Percentiles rank a stretch among this genome's conserved stretches.
Evolutionary conservation across 2,329 filamentous ascomycete species (phyloP).

Genomic region (Fusarium udum): DNA sequence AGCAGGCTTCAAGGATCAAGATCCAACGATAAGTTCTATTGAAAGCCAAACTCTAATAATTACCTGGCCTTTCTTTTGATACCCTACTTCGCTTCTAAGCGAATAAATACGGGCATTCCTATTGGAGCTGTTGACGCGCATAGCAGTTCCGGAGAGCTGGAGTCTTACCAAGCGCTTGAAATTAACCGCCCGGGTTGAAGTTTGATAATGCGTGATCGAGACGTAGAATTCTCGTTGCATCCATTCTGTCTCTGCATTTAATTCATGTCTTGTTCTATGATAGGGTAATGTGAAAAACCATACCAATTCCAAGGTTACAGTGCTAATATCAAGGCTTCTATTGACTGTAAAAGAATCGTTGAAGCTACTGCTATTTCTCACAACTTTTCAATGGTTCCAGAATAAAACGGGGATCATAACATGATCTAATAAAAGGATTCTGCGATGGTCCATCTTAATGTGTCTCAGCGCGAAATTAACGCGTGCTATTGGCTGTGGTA

Average conservation of each 20-base stretch:
- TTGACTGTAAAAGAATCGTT: rapidly evolving
- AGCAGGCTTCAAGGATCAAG: background rate
- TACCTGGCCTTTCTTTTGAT: too few relatives aligned
- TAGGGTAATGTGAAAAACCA: background rate
- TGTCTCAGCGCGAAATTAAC: background rate
- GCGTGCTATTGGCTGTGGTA: background rate
- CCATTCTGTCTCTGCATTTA: background rate
- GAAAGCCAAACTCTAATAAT: background rate
- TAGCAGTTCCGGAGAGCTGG: too few relatives aligned
- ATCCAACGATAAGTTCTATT: too few relatives aligned
- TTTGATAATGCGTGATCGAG: too few relatives aligned
- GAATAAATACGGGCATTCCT: background rate
- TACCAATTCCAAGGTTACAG: background rate
- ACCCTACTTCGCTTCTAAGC: background rate
- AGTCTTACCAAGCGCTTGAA: background rate
- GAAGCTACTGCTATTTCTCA: background rate
- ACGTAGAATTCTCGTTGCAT: background rate
- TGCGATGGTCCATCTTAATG: background rate
- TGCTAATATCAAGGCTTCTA: background rate
- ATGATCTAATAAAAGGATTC: background rate
- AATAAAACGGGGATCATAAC: background rate
- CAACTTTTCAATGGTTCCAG: too few relatives aligned
- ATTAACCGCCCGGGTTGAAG: background rate
- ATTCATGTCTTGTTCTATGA: too few relatives aligned
- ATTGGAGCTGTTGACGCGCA: background rate